Conservation (phyloP, 768 basidiomycete species). For the Pleurotus citrinopileatus region DNA sequence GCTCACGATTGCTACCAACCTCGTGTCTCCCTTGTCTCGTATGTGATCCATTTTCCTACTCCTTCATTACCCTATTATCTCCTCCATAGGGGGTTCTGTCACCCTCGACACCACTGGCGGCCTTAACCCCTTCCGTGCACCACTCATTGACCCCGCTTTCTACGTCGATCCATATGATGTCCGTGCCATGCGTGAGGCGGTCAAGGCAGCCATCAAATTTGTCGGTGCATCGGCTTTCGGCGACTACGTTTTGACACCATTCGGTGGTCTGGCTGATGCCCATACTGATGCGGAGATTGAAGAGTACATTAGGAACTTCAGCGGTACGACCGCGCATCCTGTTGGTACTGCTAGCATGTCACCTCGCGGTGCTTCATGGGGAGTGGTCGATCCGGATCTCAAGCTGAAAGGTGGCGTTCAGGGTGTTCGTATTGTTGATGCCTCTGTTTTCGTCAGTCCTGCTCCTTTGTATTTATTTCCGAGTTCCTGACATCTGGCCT, state of each 20-base stretch:
- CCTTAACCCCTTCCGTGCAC: too few relatives aligned
- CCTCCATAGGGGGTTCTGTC: too few relatives aligned
- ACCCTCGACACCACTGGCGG: too few relatives aligned
- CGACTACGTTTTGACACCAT: too few relatives aligned
- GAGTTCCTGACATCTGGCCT: too few relatives aligned
- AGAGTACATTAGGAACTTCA: too few relatives aligned
- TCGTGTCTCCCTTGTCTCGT: background rate
- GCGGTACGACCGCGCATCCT: slow-evolving; percentile 26
- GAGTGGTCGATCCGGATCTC: too few relatives aligned
- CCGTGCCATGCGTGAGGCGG: slow-evolving; percentile 18
- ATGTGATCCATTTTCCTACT: slow-evolving; percentile 14
- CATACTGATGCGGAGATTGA: too few relatives aligned
- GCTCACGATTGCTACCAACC: background rate
- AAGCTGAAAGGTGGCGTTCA: slow-evolving; percentile 28
- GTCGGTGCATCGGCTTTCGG: too few relatives aligned
- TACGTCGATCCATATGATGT: slow-evolving; percentile 20
- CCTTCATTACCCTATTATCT: slow-evolving; percentile 43
- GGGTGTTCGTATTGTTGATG: background rate
- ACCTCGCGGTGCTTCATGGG: slow-evolving; percentile 21
- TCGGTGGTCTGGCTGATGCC: too few relatives aligned
- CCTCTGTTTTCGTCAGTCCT: background rate
- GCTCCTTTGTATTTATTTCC: too few relatives aligned
- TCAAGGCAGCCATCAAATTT: slow-evolving; percentile 23
- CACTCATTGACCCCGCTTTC: too few relatives aligned
- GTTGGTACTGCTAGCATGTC: slow-evolving; percentile 33